A percentile compares a stretch with the other conserved stretches of the same genome.
Evolutionary conservation across 2,329 filamentous ascomycete species (phyloP).

Genomic region (Cyanodermella asteris): DNA sequence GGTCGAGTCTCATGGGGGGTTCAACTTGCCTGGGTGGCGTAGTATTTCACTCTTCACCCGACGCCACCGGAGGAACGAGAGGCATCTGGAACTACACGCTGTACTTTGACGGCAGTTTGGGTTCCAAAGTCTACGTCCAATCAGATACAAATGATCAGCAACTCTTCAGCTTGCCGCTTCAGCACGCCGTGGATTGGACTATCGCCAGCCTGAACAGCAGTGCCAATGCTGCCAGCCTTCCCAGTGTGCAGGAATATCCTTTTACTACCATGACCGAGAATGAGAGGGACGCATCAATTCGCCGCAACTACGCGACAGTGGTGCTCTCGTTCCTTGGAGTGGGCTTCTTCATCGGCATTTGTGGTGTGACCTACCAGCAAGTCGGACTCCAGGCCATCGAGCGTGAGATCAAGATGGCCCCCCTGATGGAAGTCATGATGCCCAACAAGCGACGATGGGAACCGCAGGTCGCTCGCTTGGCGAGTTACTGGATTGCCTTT

Average conservation of each 20-base stretch:
- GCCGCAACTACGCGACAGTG: constrained; percentile 50
- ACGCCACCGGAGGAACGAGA: constrained; percentile 40
- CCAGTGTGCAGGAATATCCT: constrained; percentile 39
- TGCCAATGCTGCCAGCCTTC: constrained; percentile 18
- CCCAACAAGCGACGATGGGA: constrained; percentile 53
- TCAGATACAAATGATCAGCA: constrained; percentile 50
- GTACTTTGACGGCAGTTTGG: constrained; percentile 50
- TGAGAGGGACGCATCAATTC: constrained; percentile 43
- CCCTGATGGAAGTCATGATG: constrained; percentile 81
- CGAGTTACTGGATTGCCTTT: constrained; percentile 63
- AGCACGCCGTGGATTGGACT: constrained; percentile 52
- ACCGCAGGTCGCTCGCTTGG: constrained; percentile 52
- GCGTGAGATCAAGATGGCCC: constrained; percentile 68
- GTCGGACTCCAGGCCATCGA: constrained; percentile 72
- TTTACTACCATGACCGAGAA: constrained; percentile 51
- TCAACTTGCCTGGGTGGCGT: constrained; percentile 53
- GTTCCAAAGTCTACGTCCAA: constrained; percentile 40
- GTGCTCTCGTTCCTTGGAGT: constrained; percentile 54
- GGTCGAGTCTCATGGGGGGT: constrained; percentile 41
- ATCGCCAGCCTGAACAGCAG: constrained; percentile 38
- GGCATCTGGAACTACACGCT: constrained; percentile 73
- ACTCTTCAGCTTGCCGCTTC: constrained; percentile 57
- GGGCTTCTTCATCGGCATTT: constrained; percentile 55
- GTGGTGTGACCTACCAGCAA: constrained; percentile 69
- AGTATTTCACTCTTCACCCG: constrained; percentile 55